Evolutionary conservation across 805 yeast genomes (phyloP).

Genomic region (Yarrowia sp.): DNA sequence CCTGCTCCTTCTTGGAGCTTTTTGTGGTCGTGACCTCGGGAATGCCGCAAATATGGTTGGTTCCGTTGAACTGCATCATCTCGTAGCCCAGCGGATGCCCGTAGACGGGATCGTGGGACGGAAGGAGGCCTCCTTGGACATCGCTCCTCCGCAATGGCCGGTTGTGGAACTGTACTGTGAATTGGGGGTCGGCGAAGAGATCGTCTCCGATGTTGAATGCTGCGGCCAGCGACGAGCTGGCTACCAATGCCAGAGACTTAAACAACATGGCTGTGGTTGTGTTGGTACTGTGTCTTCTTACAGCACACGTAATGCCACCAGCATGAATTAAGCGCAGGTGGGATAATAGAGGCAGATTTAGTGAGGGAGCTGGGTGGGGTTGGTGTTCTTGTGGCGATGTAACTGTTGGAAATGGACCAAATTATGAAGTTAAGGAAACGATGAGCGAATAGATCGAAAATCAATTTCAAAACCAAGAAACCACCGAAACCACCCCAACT

Average conservation of each 20-base stretch:
- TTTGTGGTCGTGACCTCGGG: constrained; percentile 25
- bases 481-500: too few species aligned
- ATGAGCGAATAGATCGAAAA: too few species aligned
- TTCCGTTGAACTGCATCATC: constrained; percentile 28
- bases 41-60: constrained; percentile 31
- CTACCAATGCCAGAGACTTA: background rate
- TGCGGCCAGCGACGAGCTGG: background rate
- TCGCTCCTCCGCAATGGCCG: background rate
- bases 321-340: constrained; percentile 9
- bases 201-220: constrained; percentile 21
- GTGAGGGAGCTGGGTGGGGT: background rate
- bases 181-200: constrained; percentile 14
- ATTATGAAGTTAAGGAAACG: too few species aligned
- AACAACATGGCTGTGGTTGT: background rate
- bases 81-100: constrained; percentile 27
- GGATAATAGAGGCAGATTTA: too few species aligned
- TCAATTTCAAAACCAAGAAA: too few species aligned
- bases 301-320: background rate
- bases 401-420: background rate
- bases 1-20: background rate
- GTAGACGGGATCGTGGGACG: background rate
- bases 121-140: background rate
- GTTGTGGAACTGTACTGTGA: constrained; percentile 21
- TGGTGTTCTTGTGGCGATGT: too few species aligned
- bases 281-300: background rate